Conservation (phyloP, 805 yeast genomes). For the Kregervanrija fluxuum region DNA sequence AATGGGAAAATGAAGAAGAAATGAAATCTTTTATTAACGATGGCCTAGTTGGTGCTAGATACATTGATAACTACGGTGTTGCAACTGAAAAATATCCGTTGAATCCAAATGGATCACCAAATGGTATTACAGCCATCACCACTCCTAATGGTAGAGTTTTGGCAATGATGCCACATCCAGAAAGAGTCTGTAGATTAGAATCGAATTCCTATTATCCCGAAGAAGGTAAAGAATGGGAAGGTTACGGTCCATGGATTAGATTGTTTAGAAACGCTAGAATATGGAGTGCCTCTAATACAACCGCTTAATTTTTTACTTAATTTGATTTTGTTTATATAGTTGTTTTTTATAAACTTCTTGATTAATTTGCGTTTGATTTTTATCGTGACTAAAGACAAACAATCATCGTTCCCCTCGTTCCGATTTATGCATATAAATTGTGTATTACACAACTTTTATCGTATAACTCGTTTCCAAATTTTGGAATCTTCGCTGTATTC, state of each 20-base stretch:
- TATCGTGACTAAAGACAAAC: too few species aligned
- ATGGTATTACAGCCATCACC: conserved; percentile 87
- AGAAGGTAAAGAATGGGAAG: conserved; percentile 60
- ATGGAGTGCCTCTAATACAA: conserved; percentile 56
- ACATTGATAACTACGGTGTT: conserved; percentile 86
- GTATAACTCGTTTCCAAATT: too few species aligned
- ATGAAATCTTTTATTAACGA: conserved; percentile 41
- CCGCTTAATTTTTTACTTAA: background rate
- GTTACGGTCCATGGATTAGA: conserved; percentile 92
- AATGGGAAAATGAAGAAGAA: conserved; percentile 43
- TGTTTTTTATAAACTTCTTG: too few species aligned
- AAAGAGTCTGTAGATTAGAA: conserved; percentile 82
- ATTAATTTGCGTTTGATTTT: too few species aligned
- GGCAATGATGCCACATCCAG: conserved; percentile 99
- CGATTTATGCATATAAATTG: too few species aligned
- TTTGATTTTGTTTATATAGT: background rate
- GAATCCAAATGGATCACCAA: conserved; percentile 95
- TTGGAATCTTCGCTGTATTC: too few species aligned
- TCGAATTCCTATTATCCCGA: conserved; percentile 88
- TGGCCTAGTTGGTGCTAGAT: conserved; percentile 63
- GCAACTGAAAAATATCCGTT: conserved; percentile 79
- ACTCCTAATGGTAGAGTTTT: conserved; percentile 90
- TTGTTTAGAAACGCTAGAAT: conserved; percentile 87
- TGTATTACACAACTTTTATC: too few species aligned
- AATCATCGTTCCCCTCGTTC: too few species aligned